These are phyloP conservation scores for Colletotrichum australisinense DNA, from an alignment of 2,329 filamentous ascomycete genomes.

Conservation along the genomic window DNA sequence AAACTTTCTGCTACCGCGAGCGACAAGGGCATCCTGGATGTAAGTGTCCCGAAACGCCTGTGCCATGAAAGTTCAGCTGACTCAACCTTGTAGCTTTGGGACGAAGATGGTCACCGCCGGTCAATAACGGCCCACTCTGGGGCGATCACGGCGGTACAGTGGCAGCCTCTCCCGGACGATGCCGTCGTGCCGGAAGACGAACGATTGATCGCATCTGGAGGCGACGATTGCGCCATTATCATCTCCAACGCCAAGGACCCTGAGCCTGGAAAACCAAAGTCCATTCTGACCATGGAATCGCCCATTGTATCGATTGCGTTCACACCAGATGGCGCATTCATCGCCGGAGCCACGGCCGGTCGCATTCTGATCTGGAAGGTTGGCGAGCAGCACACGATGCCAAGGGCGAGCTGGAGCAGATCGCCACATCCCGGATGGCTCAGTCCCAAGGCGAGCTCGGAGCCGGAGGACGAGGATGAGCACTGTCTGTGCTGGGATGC, in stretches of 20 bases:
- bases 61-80: slow-evolving; percentile 23
- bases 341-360: slow-evolving; percentile 70
- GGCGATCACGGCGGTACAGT: slow-evolving; percentile 67
- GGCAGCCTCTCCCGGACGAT: slow-evolving; percentile 63
- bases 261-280: slow-evolving; percentile 64
- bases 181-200: slow-evolving; percentile 54
- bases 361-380: slow-evolving; percentile 74
- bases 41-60: slow-evolving; percentile 51
- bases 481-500: slow-evolving; percentile 73
- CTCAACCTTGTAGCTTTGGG: slow-evolving; percentile 59
- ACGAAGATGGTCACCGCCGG: slow-evolving; percentile 62
- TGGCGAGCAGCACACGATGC: slow-evolving; percentile 63
- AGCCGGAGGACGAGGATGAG: slow-evolving; percentile 69
- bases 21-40: slow-evolving; percentile 70
- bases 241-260: slow-evolving; percentile 70
- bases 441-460: slow-evolving; percentile 64
- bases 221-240: slow-evolving; percentile 71
- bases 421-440: slow-evolving; percentile 67
- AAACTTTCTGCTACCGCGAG: slow-evolving; percentile 68
- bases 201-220: slow-evolving; percentile 69
- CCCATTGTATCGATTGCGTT: slow-evolving; percentile 70
- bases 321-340: slow-evolving; percentile 71
- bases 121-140: slow-evolving; percentile 70
- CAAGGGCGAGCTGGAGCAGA: slow-evolving; percentile 70
- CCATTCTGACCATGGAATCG: slow-evolving; percentile 70